Base-by-base conservation (phyloP, 2,329 filamentous ascomycete genomes). In the Ascochyta rabiei region DNA sequence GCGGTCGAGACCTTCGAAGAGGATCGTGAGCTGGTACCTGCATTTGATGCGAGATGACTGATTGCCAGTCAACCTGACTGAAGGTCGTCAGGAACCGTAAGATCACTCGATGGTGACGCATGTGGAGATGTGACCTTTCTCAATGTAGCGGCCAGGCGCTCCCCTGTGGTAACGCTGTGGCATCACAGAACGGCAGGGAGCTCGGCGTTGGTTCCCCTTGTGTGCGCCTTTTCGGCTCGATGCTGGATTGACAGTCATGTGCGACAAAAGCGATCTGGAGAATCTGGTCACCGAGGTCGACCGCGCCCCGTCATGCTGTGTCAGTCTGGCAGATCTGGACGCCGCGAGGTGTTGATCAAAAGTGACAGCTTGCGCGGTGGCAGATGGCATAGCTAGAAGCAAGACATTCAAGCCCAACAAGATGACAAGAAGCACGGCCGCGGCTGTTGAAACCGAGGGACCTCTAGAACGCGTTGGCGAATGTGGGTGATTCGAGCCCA, bases 191-290 rank as follows among this genome's bases (percentile, higher is more conserved):
- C 52, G 48, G 45, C 35, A 56, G 40, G 50, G 52, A 45, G 58
- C 56, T 52, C 56, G 42, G 59, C 47, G 58, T 41, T 57, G 37
- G 31, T 34, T 52, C 44, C 48, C 57, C 39, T 48, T 57, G 43
- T 59, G 56, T 48, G 41, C 30, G n/a, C 18, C 18, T 24, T 49
- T 53, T 64, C 60, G 62, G 60, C 56, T 52, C 38, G 48, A 41
- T 57, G 24, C 61, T 61, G 61, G 48, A 49, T 46, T 43, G 43
- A 56, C 39, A 52, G 49, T 58, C 49, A 53, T 56, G 62, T 61
- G 58, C 60, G 42, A 61, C 56, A 15, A 31, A 43, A 26, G 19
- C 41, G 35, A 55, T 50, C 46, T 50, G 46, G 46, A 50, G 46
- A 24, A 50, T 40, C 15, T 43, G 52, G 38, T 55, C 46, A 54